Evolutionary conservation across 2,329 filamentous ascomycete species (phyloP).

Genomic region (Arthrobotrys sinensis): DNA sequence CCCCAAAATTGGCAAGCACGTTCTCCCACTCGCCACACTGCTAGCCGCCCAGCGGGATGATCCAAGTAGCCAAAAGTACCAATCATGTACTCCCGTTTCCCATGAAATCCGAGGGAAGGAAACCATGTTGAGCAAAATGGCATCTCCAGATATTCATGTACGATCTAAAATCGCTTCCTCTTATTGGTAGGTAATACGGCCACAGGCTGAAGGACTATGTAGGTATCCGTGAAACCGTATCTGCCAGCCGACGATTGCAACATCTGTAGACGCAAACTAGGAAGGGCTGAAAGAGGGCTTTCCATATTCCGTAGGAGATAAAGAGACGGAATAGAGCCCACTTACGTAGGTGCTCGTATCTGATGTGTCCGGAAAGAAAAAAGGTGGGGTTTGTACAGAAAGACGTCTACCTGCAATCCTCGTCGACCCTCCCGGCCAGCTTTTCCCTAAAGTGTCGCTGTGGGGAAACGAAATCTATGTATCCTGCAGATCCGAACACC

Average conservation of each 20-base stretch:
- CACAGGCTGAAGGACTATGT: slow-evolving; percentile 13
- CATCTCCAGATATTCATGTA: slow-evolving; percentile 1
- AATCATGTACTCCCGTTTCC: slow-evolving; percentile 47
- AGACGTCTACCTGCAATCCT: slow-evolving; percentile 7
- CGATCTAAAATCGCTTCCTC: slow-evolving; percentile 1
- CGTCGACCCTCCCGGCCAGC: slow-evolving; percentile 11
- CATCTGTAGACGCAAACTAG: slow-evolving; percentile 23
- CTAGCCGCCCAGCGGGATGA: slow-evolving; percentile 58
- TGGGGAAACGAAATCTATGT: slow-evolving; percentile 26
- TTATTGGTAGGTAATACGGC: slow-evolving; percentile 22
- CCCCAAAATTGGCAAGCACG: slow-evolving; percentile 39
- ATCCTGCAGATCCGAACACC: slow-evolving; percentile 32
- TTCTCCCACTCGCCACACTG: slow-evolving; percentile 55
- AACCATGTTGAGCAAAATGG: slow-evolving; percentile 14
- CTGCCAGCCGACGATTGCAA: not conserved
- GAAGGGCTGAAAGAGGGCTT: slow-evolving; percentile 23
- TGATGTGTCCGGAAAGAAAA: not conserved
- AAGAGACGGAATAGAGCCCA: slow-evolving; percentile 14
- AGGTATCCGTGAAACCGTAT: not conserved
- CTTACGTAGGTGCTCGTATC: not conserved
- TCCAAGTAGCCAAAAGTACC: slow-evolving; percentile 48
- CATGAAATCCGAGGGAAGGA: not conserved
- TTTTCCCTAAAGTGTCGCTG: slow-evolving; percentile 26
- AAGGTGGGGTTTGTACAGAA: slow-evolving; percentile 8
- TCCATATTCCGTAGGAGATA: slow-evolving; percentile 31